Percentiles rank a stretch among this genome's conserved stretches.
Evolutionary conservation across 768 basidiomycete species (phyloP).

Genomic region (Stropharia rugosoannulata): DNA sequence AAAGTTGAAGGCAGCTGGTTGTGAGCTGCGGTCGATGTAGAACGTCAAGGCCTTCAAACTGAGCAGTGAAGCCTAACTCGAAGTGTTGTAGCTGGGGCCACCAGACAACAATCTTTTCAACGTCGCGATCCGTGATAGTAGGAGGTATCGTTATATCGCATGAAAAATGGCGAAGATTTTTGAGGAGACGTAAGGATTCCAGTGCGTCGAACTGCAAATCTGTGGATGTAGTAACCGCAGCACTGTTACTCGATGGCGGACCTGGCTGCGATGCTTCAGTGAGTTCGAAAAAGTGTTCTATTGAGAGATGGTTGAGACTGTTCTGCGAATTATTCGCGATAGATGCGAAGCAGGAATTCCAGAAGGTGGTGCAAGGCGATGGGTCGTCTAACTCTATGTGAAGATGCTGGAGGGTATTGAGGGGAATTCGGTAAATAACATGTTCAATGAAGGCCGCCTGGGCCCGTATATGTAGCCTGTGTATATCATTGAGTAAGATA

Average conservation of each 20-base stretch:
- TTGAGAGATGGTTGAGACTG: conserved; percentile 33
- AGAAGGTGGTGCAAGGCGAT: conserved; percentile 22
- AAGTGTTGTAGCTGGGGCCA: conserved; percentile 46
- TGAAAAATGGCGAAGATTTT: conserved; percentile 30
- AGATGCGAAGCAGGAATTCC: conserved; percentile 32
- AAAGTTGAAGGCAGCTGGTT: conserved; percentile 21
- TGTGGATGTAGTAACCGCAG: not conserved
- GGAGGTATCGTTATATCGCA: conserved; percentile 41
- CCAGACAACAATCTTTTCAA: conserved; percentile 37
- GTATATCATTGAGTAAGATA: conserved; percentile 34
- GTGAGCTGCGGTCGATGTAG: conserved; percentile 21
- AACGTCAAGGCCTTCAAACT: conserved; percentile 19
- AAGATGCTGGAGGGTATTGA: conserved; percentile 31
- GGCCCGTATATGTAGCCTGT: conserved; percentile 39
- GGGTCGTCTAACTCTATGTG: conserved; percentile 36
- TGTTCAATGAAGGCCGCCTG: conserved; percentile 29
- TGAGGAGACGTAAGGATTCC: conserved; percentile 31
- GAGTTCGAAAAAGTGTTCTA: conserved; percentile 43
- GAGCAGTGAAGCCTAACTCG: conserved; percentile 34
- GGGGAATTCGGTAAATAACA: conserved; percentile 32
- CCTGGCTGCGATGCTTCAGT: conserved; percentile 23
- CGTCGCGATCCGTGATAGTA: conserved; percentile 34
- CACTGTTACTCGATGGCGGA: not conserved
- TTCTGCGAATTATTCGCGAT: conserved; percentile 26
- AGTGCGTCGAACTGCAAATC: conserved; percentile 31